Evolutionary conservation across 805 yeast genomes (phyloP).

Genomic region (Spencermartinsiella europaea): DNA sequence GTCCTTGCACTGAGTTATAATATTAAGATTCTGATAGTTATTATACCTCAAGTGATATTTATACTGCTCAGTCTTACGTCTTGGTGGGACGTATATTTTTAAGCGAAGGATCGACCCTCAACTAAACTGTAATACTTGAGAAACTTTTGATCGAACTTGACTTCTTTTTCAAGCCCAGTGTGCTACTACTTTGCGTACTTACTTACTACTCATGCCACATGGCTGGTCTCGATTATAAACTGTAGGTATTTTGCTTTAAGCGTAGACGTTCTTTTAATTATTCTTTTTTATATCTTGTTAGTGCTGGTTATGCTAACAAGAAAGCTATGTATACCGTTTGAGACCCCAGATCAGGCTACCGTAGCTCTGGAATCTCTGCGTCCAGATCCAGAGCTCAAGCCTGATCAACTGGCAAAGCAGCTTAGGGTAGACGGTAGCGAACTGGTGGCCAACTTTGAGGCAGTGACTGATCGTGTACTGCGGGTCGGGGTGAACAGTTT

Average conservation of each 20-base stretch:
- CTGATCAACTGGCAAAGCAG: constrained; percentile 52
- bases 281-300: background rate
- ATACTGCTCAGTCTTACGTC: no score
- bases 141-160: no score
- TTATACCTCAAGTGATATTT: no score
- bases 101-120: no score
- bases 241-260: constrained; percentile 4
- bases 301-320: constrained; percentile 6
- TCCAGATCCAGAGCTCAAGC: constrained; percentile 80
- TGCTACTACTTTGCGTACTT: no score
- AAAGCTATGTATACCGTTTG: constrained; percentile 59
- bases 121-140: no score
- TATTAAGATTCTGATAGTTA: no score
- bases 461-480: constrained; percentile 66
- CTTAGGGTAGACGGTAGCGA: constrained; percentile 36
- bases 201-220: no score
- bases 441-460: constrained; percentile 48
- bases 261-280: background rate
- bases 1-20: no score
- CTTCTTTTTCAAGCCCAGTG: no score
- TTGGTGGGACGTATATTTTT: no score
- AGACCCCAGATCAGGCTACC: constrained; percentile 49
- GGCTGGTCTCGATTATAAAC: constrained; percentile 2
- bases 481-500: constrained; percentile 82
- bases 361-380: constrained; percentile 57